Evolutionary conservation across 2,329 filamentous ascomycete genomes (phyloP), one percentile per base, ranked within the genome.

Genomic region (Penicillium crustosum): DNA sequence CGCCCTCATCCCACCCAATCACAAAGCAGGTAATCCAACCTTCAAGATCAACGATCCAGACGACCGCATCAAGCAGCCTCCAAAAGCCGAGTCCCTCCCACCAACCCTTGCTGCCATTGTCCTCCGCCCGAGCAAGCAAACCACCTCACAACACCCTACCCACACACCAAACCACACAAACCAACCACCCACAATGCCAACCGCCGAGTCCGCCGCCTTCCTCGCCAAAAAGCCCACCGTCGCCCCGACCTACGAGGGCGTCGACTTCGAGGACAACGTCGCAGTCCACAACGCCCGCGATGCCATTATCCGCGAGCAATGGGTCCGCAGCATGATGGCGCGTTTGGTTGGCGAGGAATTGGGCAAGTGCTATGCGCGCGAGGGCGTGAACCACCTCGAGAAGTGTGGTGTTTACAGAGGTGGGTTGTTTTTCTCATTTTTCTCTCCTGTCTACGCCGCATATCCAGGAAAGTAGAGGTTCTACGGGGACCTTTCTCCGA

Each of bases 251-350:
- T 88, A 87, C 76, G 82, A 86, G 55, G 85, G 85, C 63, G 85
- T 88, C 72, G 84, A 88, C 76, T 87, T 84, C 76, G 82, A 86
- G 62, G 84, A 88, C 78, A 86, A 84, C 71, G 76, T 79, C 61
- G 83, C 83, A 47, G 75, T 88, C 47, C 86, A 87, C 74, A 84
- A 84, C 41, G 85, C 85, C 59, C 84, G 86, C 67, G 86, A 88
- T 67, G 80, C 85, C 8, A 83, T 88, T 47, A 83, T 88, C 64
- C 80, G 85, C 55, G 86, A 88, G 74, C 86, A 88, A 69, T 88
- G 86, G 86, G 84, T 88, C 55, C 83, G 82, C 76, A 83, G 81
- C 71, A 88, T 88, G 86, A 88, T 88, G 86, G 82, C 84, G 55
- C 77, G 86, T 61, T 74, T 88, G 58, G 85, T 88, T 49, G 76